phyloP scores from a whole-genome alignment of 108 stramenopile genomes.

The Cyclotella sp. region DNA sequence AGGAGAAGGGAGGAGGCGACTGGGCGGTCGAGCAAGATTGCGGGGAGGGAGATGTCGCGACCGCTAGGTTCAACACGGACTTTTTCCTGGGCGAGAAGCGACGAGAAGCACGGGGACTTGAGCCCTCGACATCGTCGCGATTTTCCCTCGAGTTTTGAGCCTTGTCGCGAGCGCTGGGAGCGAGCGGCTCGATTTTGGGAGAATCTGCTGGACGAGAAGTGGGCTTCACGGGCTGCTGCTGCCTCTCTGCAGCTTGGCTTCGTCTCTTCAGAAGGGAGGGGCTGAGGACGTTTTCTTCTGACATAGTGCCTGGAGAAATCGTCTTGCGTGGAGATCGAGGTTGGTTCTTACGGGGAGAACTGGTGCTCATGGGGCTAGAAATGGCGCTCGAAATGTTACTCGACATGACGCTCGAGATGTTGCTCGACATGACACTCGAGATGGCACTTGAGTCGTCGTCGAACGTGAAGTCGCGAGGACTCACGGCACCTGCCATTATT shows the following conservation, averaged over 20 bases:
- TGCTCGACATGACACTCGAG: background rate
- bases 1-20: no score
- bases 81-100: background rate
- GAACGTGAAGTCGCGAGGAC: slow-evolving; percentile 12
- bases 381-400: background rate
- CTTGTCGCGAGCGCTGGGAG: background rate
- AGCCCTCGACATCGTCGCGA: slow-evolving; percentile 4
- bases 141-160: background rate
- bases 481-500: background rate
- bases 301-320: no score
- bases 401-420: slow-evolving; percentile 1
- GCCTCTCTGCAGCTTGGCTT: background rate
- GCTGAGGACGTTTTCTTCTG: background rate
- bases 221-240: background rate
- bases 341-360: no score
- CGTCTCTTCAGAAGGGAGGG: background rate
- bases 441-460: slow-evolving; percentile 8
- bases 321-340: no score
- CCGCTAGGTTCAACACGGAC: background rate
- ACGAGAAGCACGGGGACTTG: slow-evolving; percentile 5
- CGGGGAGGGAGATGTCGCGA: background rate
- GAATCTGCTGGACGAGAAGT: background rate
- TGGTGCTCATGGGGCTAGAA: background rate
- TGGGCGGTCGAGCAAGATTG: background rate
- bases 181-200: background rate